These are phyloP conservation scores for Fusarium kyushuense DNA, from an alignment of 2,329 filamentous ascomycete species.

Conservation along the genomic window DNA sequence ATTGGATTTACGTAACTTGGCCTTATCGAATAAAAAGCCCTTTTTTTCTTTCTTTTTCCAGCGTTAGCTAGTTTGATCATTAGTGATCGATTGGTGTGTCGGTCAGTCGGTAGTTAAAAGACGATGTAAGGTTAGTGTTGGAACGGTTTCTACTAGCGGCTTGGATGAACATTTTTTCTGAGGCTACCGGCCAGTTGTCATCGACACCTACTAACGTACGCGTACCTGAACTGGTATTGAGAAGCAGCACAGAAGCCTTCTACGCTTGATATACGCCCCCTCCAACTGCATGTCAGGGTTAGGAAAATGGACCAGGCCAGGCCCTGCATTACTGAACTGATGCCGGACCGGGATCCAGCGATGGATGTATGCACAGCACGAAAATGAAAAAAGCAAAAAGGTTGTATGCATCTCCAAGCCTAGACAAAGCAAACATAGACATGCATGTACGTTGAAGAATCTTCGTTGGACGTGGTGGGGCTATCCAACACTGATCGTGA, in stretches of 20 bases:
- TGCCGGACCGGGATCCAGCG: constrained; percentile 35
- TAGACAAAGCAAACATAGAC: constrained; percentile 8
- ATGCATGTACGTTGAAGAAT: constrained; percentile 14
- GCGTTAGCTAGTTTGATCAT: constrained; percentile 1
- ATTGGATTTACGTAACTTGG: constrained; percentile 29
- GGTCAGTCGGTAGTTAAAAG: constrained; percentile 19
- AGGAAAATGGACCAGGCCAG: constrained; percentile 34
- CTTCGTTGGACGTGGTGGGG: constrained; percentile 16
- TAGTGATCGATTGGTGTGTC: constrained; percentile 10
- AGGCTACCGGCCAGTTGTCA: constrained; percentile 5
- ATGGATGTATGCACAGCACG: constrained; percentile 9
- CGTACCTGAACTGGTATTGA: constrained; percentile 9
- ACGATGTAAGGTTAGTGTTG: constrained; percentile 3
- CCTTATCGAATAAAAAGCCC: constrained; percentile 21
- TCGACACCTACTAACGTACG: neutral
- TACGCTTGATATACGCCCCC: constrained; percentile 23
- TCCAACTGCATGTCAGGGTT: constrained; percentile 14
- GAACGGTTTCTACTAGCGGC: constrained; percentile 14
- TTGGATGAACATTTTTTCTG: constrained; percentile 1
- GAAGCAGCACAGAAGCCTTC: constrained; percentile 24
- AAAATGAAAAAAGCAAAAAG: constrained; percentile 12
- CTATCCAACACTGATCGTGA: neutral
- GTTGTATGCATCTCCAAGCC: neutral
- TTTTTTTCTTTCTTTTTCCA: neutral
- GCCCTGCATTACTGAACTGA: constrained; percentile 25